Evolutionary conservation across 306 rosid species (phyloP).

Genomic region (Abrus pulchellus): DNA sequence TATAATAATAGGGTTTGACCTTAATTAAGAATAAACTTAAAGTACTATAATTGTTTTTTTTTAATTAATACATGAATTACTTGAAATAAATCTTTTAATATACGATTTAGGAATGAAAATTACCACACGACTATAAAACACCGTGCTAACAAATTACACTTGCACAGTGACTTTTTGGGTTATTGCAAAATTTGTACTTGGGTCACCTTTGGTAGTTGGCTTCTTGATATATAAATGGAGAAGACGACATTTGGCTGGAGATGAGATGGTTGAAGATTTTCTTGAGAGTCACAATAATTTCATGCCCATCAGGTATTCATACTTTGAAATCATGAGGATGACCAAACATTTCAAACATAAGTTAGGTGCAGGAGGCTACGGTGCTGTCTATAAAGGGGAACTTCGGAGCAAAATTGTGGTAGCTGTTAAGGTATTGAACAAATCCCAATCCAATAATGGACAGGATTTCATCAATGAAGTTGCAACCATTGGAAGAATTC

Average conservation of each 20-base stretch:
- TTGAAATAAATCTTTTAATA: no score
- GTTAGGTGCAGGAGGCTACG: not conserved
- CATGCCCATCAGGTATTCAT: not conserved
- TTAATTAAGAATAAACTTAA: no score
- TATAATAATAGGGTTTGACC: no score
- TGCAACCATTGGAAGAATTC: no score
- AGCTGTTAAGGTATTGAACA: not conserved
- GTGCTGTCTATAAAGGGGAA: not conserved
- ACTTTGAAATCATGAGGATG: not conserved
- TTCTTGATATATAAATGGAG: conserved; percentile 22
- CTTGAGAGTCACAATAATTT: not conserved
- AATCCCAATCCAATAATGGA: not conserved
- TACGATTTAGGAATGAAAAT: no score
- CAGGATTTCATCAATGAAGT: conserved; percentile 34
- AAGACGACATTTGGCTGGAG: not conserved
- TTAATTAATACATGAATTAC: no score
- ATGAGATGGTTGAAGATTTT: not conserved
- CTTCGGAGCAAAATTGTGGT: not conserved
- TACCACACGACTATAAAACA: no score
- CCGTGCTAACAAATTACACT: no score
- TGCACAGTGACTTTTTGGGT: not conserved
- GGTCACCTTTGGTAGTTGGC: not conserved
- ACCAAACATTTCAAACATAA: not conserved
- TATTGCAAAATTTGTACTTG: not conserved
- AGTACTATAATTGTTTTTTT: no score